Conservation (phyloP, 1,284 basidiomycete species). For the Ceratobasidium sp. region DNA sequence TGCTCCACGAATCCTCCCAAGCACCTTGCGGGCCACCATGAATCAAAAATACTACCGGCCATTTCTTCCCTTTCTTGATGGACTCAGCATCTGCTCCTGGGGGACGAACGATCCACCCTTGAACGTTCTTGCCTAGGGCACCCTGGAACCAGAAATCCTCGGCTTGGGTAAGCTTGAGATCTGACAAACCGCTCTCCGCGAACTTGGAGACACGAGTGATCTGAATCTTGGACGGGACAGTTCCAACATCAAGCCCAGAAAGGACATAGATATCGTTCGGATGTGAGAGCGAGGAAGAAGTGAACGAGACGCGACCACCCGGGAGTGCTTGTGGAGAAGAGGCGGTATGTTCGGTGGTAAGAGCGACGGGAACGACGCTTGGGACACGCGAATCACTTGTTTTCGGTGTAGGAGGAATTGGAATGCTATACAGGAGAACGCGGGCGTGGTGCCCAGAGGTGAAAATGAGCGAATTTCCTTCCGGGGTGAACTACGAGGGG, state of each 20-base stretch:
- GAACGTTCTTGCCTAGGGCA: slow-evolving; percentile 75
- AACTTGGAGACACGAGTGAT: slow-evolving; percentile 73
- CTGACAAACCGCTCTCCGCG: slow-evolving; percentile 69
- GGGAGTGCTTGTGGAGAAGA: slow-evolving; percentile 73
- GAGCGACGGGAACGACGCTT: slow-evolving; percentile 66
- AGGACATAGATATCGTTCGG: slow-evolving; percentile 83
- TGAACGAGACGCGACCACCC: slow-evolving; percentile 74
- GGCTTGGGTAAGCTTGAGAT: slow-evolving; percentile 70
- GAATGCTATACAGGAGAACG: slow-evolving; percentile 78
- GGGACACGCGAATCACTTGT: slow-evolving; percentile 63
- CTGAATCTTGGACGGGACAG: slow-evolving; percentile 39
- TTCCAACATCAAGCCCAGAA: slow-evolving; percentile 59
- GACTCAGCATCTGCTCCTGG: slow-evolving; percentile 37
- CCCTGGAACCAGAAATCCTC: slow-evolving; percentile 92
- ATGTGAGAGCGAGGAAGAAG: slow-evolving; percentile 74
- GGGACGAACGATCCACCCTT: slow-evolving; percentile 88
- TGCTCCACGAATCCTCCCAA: slow-evolving; percentile 88
- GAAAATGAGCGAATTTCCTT: slow-evolving; percentile 78
- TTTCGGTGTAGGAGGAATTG: slow-evolving; percentile 73
- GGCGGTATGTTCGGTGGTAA: slow-evolving; percentile 71
- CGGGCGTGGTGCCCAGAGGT: slow-evolving; percentile 82
- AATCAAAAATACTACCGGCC: slow-evolving; percentile 79
- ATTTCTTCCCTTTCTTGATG: slow-evolving; percentile 67
- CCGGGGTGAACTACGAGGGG: slow-evolving; percentile 74
- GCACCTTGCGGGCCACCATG: slow-evolving; percentile 78